Evolutionary conservation across 1,139 yeast species (phyloP), one percentile per base, ranked within the genome.

Genomic region (Nakaseomyces delphensis): DNA sequence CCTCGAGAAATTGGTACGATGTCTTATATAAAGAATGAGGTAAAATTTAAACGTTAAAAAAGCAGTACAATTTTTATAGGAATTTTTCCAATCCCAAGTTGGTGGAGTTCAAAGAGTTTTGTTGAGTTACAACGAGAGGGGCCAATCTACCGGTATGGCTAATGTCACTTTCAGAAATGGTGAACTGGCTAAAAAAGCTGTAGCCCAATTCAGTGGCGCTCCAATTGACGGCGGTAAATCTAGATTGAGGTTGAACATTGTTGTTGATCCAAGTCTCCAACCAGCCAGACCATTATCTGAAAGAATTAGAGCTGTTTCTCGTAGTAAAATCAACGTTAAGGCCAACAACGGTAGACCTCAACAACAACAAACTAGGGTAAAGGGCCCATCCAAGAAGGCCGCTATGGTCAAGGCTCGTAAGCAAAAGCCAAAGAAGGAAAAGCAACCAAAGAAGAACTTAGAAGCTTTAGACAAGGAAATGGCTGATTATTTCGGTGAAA

Each of bases 391-490:
- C 48, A 59, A 57, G 48, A 60, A 57, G 45, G 65, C 66, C 33
- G 62, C 66, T 38, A 59, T 60, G 16, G 62, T 60, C 43, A 60
- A 61, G 51, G 64, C 58, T 49, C 59, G 56, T 48, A 64, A 59
- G 47, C 66, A 64, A 52, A 66, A 63, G 52, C 37, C 37, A 33
- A 33, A 33, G 27, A 52, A 56, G 50, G 66, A 59, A 47, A 65
- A 58, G 56, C 65, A 69, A 45, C 74, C 76, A 52, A 80, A 81
- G 74, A 85, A 84, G 70, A 77, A 91, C 39, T 76, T 89, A 48
- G 97, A 85, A 63, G 84, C 85, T 65, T 76, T 89, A 58, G 98
- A 91, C 65, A 87, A 83, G 62, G 94, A 83, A 69, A 87, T 87
- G 96, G 81, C 86, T 51, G 96, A 82, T 60, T 83, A 83, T 67